These are phyloP conservation scores for Fusarium compactum DNA, from an alignment of 2,329 filamentous ascomycete genomes.

Conservation along the genomic window DNA sequence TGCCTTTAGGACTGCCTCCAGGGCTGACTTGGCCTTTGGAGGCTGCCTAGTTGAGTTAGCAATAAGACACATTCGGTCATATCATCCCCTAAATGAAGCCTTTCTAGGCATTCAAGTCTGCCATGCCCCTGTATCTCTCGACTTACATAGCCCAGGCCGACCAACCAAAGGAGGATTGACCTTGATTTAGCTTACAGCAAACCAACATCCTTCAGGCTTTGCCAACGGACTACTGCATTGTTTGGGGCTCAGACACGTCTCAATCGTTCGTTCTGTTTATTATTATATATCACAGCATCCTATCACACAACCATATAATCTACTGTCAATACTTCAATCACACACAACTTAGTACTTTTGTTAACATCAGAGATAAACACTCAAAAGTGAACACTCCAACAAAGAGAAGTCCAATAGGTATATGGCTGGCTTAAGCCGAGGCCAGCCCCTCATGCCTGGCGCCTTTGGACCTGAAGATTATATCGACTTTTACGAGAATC, in stretches of 20 bases:
- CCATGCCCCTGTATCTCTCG: background rate
- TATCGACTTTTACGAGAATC: constrained; percentile 48
- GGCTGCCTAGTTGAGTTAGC: constrained; percentile 26
- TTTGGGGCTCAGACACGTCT: background rate
- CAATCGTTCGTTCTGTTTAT: constrained; percentile 19
- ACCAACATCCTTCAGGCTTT: constrained; percentile 3
- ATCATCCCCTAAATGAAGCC: constrained; percentile 1
- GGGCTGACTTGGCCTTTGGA: constrained; percentile 34
- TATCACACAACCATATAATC: constrained; percentile 7
- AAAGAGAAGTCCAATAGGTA: constrained; percentile 1
- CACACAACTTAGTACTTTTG: background rate
- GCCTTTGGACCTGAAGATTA: constrained; percentile 50
- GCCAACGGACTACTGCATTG: constrained; percentile 4
- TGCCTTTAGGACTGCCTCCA: constrained; percentile 2
- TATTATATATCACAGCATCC: constrained; percentile 1
- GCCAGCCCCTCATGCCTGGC: constrained; percentile 46
- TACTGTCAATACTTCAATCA: constrained; percentile 5
- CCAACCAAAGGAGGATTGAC: constrained; percentile 2
- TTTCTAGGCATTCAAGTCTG: background rate
- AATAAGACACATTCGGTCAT: background rate
- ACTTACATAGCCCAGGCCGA: constrained; percentile 1
- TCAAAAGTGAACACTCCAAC: background rate
- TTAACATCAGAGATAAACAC: background rate
- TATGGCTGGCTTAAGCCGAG: constrained; percentile 26
- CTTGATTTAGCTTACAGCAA: constrained; percentile 8